Percentiles rank a stretch among this genome's conserved stretches.
Evolutionary conservation across 2,329 filamentous ascomycete species (phyloP).

Genomic region (Sphaerulina musiva): DNA sequence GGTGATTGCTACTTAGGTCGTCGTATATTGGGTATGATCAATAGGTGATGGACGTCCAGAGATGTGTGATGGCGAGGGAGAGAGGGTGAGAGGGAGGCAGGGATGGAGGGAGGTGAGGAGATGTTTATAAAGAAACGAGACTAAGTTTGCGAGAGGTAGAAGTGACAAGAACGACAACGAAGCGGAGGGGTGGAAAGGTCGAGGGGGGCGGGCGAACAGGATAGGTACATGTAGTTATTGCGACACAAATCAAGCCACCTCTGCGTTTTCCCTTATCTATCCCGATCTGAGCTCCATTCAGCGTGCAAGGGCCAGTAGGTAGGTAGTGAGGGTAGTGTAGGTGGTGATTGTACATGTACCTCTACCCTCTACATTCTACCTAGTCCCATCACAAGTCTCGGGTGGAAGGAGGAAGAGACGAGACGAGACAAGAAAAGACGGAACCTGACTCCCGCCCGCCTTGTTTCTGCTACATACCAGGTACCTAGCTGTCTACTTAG

Average conservation of each 20-base stretch:
- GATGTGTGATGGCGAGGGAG: not conserved
- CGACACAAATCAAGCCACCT: not conserved
- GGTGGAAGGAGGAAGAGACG: too few relatives aligned
- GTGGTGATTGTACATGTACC: too few relatives aligned
- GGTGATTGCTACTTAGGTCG: slow-evolving; percentile 7
- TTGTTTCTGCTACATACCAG: not conserved
- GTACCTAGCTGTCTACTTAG: not conserved
- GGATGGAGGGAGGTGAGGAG: not conserved
- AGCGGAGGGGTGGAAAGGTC: slow-evolving; percentile 9
- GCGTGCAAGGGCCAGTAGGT: too few relatives aligned
- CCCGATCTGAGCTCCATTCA: slow-evolving; percentile 2
- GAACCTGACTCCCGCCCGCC: slow-evolving; percentile 2
- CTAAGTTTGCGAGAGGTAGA: too few relatives aligned
- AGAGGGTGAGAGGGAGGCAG: slow-evolving; percentile 2
- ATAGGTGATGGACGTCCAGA: not conserved
- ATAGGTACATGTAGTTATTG: not conserved
- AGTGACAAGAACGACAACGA: too few relatives aligned
- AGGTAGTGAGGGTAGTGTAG: too few relatives aligned
- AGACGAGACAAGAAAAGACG: not conserved
- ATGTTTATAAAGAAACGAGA: not conserved
- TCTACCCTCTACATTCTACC: too few relatives aligned
- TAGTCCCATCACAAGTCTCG: too few relatives aligned
- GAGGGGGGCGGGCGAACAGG: not conserved
- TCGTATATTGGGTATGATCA: not conserved
- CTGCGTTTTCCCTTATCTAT: slow-evolving; percentile 1